phyloP scores from a whole-genome alignment of 805 yeast species.

The Candida patagonica region DNA sequence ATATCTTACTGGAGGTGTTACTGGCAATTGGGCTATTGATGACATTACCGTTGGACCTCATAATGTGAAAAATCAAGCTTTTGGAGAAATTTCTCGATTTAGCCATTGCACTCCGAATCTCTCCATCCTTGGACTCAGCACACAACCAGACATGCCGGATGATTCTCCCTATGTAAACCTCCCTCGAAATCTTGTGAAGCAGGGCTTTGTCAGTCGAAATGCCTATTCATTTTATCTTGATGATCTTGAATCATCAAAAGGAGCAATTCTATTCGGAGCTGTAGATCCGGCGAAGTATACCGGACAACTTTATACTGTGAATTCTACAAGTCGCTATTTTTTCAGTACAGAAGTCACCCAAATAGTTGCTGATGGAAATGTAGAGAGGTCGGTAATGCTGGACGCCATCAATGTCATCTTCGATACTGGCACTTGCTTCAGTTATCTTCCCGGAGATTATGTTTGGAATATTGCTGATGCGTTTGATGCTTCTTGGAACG shows the following conservation, averaged over 20 bases:
- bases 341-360: constrained; percentile 13
- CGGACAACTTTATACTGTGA: constrained; percentile 34
- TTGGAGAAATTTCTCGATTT: constrained; percentile 9
- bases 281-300: constrained; percentile 34
- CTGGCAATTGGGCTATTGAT: constrained; percentile 54
- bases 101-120: constrained; percentile 16
- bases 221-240: constrained; percentile 58
- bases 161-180: constrained; percentile 42
- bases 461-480: constrained; percentile 14
- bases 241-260: constrained; percentile 21
- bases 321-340: constrained; percentile 28
- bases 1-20: constrained; percentile 31
- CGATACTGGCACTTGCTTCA: constrained; percentile 49
- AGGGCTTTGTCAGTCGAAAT: constrained; percentile 44
- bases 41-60: constrained; percentile 39
- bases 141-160: constrained; percentile 18
- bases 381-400: constrained; percentile 5
- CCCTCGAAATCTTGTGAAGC: constrained; percentile 45
- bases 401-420: constrained; percentile 5
- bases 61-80: constrained; percentile 29
- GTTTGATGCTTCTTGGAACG: constrained; percentile 8
- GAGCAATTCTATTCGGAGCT: constrained; percentile 38
- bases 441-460: constrained; percentile 36
- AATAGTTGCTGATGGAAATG: neutral
- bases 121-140: no score